phyloP scores from a whole-genome alignment of 345 rosid species.

The Eucalyptus polybractea region DNA sequence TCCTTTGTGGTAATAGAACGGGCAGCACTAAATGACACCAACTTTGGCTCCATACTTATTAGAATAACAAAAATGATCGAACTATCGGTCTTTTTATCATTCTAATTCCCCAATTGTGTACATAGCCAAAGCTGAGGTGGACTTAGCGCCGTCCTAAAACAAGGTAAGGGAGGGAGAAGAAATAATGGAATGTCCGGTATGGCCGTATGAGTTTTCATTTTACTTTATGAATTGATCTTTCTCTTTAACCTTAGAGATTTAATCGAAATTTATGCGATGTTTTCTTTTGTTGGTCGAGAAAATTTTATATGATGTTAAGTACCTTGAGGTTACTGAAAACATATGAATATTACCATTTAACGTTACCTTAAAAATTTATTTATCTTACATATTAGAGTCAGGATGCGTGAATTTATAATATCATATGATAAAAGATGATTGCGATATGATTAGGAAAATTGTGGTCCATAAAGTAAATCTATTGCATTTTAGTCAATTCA shows the following conservation, averaged over 20 bases:
- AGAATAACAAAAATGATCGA: not conserved
- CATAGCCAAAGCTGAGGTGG: not conserved
- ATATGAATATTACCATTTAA: not conserved
- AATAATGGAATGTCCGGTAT: not conserved
- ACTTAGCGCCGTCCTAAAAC: not conserved
- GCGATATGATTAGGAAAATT: not conserved
- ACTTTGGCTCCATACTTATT: not conserved
- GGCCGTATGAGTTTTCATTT: not conserved
- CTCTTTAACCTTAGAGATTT: not conserved
- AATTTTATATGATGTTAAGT: not conserved
- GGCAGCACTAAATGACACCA: not conserved
- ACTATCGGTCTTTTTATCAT: not conserved
- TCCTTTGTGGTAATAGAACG: too few relatives aligned
- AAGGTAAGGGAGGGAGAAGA: not conserved
- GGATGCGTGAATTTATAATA: not conserved
- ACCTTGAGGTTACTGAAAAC: not conserved
- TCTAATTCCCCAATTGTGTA: too few relatives aligned
- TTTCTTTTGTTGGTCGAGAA: too few relatives aligned
- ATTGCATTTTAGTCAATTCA: too few relatives aligned
- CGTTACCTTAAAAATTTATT: not conserved
- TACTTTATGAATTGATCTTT: not conserved
- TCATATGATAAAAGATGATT: too few relatives aligned
- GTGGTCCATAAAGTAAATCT: too few relatives aligned
- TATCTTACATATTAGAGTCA: not conserved
- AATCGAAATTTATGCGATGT: not conserved